Percentiles rank a stretch among this genome's conserved stretches.
Evolutionary conservation across 2,329 filamentous ascomycete species (phyloP).

Genomic region (Alternaria brassicicola): DNA sequence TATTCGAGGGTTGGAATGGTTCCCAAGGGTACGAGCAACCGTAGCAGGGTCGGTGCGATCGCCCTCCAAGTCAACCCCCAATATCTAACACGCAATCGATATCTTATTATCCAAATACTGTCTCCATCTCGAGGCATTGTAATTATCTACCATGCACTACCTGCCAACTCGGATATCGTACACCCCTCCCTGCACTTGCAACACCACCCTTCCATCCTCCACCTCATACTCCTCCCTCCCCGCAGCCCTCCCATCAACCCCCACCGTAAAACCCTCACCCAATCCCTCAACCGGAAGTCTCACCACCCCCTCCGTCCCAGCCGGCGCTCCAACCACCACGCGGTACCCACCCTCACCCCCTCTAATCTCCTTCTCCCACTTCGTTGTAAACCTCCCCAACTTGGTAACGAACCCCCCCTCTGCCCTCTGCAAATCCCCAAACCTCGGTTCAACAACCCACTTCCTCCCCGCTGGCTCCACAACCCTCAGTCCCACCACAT

Average conservation of each 20-base stretch:
- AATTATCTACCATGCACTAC: no score
- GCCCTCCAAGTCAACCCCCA: no score
- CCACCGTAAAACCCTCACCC: background rate
- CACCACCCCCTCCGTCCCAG: background rate
- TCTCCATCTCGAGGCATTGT: no score
- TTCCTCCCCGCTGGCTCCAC: slow-evolving; percentile 15
- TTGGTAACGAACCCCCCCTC: slow-evolving; percentile 25
- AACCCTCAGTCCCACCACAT: slow-evolving; percentile 14
- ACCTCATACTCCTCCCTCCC: background rate
- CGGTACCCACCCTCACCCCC: background rate
- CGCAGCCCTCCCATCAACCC: background rate
- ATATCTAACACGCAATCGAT: no score
- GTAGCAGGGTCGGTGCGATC: no score
- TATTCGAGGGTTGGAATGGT: no score
- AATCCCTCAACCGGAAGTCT: background rate
- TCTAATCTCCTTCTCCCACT: background rate
- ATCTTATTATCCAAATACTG: no score
- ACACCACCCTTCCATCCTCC: background rate
- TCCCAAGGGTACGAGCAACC: no score
- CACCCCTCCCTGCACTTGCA: background rate
- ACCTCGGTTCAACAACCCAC: slow-evolving; percentile 37
- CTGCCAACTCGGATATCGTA: background rate
- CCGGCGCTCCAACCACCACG: background rate
- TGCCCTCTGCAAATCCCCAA: slow-evolving; percentile 23
- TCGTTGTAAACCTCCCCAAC: slow-evolving; percentile 18